phyloP scores from a whole-genome alignment of 192 early-diverging fungal species.

The Linnemannia hyalina region DNA sequence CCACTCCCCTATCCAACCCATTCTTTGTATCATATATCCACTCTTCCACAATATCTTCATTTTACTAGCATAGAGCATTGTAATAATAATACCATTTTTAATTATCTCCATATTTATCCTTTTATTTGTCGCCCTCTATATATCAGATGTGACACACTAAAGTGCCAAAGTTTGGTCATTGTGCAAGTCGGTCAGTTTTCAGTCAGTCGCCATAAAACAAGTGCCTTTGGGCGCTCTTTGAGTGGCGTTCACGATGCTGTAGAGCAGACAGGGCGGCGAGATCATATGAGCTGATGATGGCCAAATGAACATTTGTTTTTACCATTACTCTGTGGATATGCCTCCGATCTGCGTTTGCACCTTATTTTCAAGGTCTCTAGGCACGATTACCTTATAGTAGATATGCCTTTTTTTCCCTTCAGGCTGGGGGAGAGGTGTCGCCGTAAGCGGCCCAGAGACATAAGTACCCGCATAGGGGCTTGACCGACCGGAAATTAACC shows the following conservation, averaged over 20 bases:
- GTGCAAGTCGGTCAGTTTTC: too few relatives aligned
- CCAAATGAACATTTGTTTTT: background rate
- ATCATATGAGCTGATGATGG: background rate
- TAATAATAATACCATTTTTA: conserved; percentile 1
- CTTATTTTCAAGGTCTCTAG: too few relatives aligned
- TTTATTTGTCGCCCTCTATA: too few relatives aligned
- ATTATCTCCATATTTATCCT: background rate
- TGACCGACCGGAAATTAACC: too few relatives aligned
- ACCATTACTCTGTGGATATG: background rate
- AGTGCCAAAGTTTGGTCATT: too few relatives aligned
- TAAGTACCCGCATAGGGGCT: too few relatives aligned
- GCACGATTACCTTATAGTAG: too few relatives aligned
- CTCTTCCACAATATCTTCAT: background rate
- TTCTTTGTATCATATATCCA: background rate
- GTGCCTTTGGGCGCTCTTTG: background rate
- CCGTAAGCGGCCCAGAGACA: too few relatives aligned
- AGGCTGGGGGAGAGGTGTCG: too few relatives aligned
- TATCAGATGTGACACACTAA: too few relatives aligned
- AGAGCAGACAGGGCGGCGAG: background rate
- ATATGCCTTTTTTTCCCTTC: too few relatives aligned
- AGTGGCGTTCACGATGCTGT: background rate
- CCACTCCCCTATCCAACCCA: background rate
- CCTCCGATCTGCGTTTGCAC: background rate
- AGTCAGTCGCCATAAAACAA: background rate
- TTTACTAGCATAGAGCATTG: background rate